phyloP scores from a whole-genome alignment of 345 rosid genomes.

The Litchi chinensis region DNA sequence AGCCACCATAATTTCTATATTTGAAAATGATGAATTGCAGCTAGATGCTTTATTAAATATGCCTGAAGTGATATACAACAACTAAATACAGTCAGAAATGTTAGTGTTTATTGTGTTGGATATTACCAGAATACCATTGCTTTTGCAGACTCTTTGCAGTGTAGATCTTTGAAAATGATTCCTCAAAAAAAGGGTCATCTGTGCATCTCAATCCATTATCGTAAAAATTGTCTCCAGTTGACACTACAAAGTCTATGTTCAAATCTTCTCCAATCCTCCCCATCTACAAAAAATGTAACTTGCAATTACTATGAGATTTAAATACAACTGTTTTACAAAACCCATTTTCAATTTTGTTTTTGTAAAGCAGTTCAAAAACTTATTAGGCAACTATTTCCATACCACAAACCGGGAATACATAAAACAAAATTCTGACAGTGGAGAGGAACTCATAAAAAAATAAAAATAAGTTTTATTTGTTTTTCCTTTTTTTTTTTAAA shows the following conservation, averaged over 20 bases:
- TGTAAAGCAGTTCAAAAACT: not conserved
- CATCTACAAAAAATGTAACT: not conserved
- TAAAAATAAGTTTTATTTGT: too few species aligned
- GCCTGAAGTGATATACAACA: not conserved
- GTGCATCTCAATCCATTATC: not conserved
- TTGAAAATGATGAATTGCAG: too few species aligned
- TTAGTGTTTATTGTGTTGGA: not conserved
- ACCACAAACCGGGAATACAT: not conserved
- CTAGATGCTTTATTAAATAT: too few species aligned
- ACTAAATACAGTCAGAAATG: not conserved
- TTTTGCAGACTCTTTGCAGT: conserved; percentile 7
- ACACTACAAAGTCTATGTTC: conserved; percentile 3
- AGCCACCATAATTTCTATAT: too few species aligned
- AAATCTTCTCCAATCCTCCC: conserved; percentile 16
- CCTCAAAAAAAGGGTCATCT: not conserved
- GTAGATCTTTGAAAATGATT: conserved; percentile 15
- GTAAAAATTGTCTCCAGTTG: conserved; percentile 18
- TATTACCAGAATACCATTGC: conserved; percentile 20
- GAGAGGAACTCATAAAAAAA: too few species aligned
- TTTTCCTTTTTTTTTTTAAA: too few species aligned
- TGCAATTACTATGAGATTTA: not conserved
- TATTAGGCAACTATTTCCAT: not conserved
- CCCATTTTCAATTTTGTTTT: too few species aligned
- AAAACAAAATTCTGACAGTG: not conserved
- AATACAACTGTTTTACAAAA: not conserved